Percentiles rank a stretch among this genome's conserved stretches.
Conservation (phyloP, 768 basidiomycete genomes). For the Lactarius deliciosus region DNA sequence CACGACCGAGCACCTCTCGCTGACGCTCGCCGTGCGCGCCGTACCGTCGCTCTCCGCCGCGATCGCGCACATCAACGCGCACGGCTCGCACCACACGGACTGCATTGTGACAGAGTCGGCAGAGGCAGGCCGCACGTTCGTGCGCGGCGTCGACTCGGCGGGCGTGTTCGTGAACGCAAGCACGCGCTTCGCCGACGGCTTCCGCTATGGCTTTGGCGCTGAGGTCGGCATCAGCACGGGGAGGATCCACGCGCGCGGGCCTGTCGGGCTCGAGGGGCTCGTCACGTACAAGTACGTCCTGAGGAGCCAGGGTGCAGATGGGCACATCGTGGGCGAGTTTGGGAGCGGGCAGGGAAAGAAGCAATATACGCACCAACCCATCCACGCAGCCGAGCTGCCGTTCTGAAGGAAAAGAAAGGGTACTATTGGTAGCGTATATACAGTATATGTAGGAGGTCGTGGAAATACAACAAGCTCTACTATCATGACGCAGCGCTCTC, state of each 20-base stretch:
- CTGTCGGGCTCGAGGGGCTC: slow-evolving; percentile 90
- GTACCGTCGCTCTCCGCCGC: slow-evolving; percentile 73
- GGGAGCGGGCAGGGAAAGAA: slow-evolving; percentile 68
- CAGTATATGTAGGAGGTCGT: neutral
- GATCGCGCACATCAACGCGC: slow-evolving; percentile 85
- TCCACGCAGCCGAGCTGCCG: slow-evolving; percentile 47
- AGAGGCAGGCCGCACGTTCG: slow-evolving; percentile 65
- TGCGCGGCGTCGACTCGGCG: slow-evolving; percentile 85
- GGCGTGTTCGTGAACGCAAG: slow-evolving; percentile 94
- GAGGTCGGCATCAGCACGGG: slow-evolving; percentile 98
- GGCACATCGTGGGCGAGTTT: slow-evolving; percentile 88
- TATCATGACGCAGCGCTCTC: slow-evolving; percentile 31
- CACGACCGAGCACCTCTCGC: slow-evolving; percentile 83
- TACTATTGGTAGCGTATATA: slow-evolving; percentile 12
- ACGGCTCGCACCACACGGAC: slow-evolving; percentile 96
- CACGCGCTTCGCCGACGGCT: slow-evolving; percentile 95
- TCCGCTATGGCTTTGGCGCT: slow-evolving; percentile 94
- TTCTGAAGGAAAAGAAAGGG: slow-evolving; percentile 38
- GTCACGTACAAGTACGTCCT: slow-evolving; percentile 97
- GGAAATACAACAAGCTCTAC: neutral
- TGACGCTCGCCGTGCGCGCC: slow-evolving; percentile 77
- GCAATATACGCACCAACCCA: slow-evolving; percentile 63
- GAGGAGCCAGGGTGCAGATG: slow-evolving; percentile 66
- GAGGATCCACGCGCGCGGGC: slow-evolving; percentile 93
- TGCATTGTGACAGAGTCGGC: slow-evolving; percentile 84